Evolutionary conservation across 192 early-diverging fungal genomes (phyloP).

Genomic region (Tieghemiomyces parasiticus): DNA sequence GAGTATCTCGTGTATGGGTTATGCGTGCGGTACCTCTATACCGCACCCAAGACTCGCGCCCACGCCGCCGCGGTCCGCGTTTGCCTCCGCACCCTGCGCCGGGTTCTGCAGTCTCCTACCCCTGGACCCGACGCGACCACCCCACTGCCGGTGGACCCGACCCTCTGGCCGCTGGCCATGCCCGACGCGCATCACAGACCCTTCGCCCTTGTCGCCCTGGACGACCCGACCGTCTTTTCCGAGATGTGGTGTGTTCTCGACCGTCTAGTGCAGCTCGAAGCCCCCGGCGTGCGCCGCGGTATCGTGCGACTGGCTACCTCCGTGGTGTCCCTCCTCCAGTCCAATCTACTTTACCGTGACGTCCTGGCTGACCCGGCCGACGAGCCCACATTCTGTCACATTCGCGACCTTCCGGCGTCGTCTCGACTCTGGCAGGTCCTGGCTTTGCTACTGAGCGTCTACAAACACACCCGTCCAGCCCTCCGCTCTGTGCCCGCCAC

Average conservation of each 20-base stretch:
- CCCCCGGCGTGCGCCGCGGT: not conserved
- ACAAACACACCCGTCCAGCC: conserved; percentile 4
- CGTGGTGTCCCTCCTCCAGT: not conserved
- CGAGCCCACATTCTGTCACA: no score
- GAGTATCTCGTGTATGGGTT: conserved; percentile 7
- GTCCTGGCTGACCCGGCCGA: no score
- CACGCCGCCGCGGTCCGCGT: not conserved
- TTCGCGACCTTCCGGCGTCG: not conserved
- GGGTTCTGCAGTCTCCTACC: not conserved
- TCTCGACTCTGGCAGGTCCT: conserved; percentile 5
- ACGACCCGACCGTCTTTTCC: not conserved
- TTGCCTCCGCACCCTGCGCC: conserved; percentile 4
- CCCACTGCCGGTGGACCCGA: no score
- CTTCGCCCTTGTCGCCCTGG: not conserved
- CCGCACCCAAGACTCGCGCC: not conserved
- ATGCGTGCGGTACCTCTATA: conserved; percentile 9
- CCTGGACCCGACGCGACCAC: no score
- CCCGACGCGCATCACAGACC: no score
- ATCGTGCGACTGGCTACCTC: not conserved
- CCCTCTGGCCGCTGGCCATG: no score
- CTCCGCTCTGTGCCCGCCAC: not conserved
- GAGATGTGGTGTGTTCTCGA: conserved; percentile 10
- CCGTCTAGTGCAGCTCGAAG: conserved; percentile 7
- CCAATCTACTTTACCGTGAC: not conserved
- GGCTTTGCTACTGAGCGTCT: conserved; percentile 5